phyloP scores from a whole-genome alignment of 345 rosid species.

The Gossypium ekmanianum region DNA sequence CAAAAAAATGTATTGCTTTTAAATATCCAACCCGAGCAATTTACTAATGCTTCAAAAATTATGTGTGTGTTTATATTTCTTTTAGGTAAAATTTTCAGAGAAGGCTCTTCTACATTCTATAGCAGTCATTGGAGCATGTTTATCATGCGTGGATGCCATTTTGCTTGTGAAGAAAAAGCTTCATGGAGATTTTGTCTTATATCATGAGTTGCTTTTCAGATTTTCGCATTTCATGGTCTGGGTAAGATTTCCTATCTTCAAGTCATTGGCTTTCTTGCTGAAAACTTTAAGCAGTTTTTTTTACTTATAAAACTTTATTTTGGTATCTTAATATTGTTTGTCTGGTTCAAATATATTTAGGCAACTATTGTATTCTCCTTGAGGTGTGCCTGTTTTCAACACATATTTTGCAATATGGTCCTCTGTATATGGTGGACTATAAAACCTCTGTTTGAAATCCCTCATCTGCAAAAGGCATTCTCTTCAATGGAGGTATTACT shows the following conservation, averaged over 20 bases:
- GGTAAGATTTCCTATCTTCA: slow-evolving; percentile 46
- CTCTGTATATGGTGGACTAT: slow-evolving; percentile 76
- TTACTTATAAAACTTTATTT: slow-evolving; percentile 3
- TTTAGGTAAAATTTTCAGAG: slow-evolving; percentile 45
- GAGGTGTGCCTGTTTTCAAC: slow-evolving; percentile 31
- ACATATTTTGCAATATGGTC: slow-evolving; percentile 36
- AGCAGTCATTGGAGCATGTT: slow-evolving; percentile 56
- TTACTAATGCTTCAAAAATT: slow-evolving; percentile 8
- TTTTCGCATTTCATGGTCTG: slow-evolving; percentile 52
- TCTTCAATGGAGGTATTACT: slow-evolving; percentile 33
- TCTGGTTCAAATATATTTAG: slow-evolving; percentile 37
- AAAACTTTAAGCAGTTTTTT: background rate
- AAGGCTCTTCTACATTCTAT: slow-evolving; percentile 44
- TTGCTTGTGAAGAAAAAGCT: slow-evolving; percentile 38
- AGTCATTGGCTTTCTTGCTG: slow-evolving; percentile 1
- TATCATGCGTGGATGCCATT: slow-evolving; percentile 54
- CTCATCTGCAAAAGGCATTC: slow-evolving; percentile 44
- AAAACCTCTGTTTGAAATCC: slow-evolving; percentile 41
- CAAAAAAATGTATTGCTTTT: background rate
- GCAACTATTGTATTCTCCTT: slow-evolving; percentile 36
- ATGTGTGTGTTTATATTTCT: background rate
- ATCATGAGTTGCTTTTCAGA: slow-evolving; percentile 50
- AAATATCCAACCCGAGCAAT: slow-evolving; percentile 5
- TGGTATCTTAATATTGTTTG: slow-evolving; percentile 4
- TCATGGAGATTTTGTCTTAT: slow-evolving; percentile 35